phyloP scores from a whole-genome alignment of 148 eudicot genomes.

The Spergularia bocconei region DNA sequence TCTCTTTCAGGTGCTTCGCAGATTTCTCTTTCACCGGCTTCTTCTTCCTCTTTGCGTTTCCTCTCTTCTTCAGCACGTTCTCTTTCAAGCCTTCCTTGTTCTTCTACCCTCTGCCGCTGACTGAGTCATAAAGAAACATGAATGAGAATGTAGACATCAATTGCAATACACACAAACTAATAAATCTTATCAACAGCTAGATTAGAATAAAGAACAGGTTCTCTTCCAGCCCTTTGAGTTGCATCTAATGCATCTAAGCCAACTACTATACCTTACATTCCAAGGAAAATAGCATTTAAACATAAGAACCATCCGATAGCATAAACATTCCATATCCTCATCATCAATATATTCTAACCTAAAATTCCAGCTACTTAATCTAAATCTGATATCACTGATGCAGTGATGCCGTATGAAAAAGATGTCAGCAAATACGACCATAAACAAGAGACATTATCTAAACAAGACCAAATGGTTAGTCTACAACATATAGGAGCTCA shows the following conservation, averaged over 20 bases:
- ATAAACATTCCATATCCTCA: not conserved
- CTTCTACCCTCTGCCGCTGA: too few species aligned
- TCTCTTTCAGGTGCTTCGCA: constrained; percentile 89
- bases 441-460: not conserved
- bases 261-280: not conserved
- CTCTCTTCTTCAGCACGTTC: constrained; percentile 94
- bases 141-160: constrained; percentile 5
- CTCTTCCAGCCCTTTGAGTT: not conserved
- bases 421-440: not conserved
- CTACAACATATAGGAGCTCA: not conserved
- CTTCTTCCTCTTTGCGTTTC: constrained; percentile 85
- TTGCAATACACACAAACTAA: not conserved
- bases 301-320: not conserved
- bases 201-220: not conserved
- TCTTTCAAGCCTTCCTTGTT: constrained; percentile 73
- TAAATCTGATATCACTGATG: not conserved
- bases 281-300: constrained; percentile 12
- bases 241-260: constrained; percentile 1
- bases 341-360: not conserved
- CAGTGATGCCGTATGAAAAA: not conserved
- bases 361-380: not conserved
- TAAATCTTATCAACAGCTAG: not conserved
- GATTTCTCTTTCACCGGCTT: constrained; percentile 84
- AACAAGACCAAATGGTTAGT: not conserved
- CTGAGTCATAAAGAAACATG: constrained; percentile 34